These are phyloP conservation scores for Incumbomyces delicatus DNA, from an alignment of 2,329 filamentous ascomycete genomes.

Conservation along the genomic window DNA sequence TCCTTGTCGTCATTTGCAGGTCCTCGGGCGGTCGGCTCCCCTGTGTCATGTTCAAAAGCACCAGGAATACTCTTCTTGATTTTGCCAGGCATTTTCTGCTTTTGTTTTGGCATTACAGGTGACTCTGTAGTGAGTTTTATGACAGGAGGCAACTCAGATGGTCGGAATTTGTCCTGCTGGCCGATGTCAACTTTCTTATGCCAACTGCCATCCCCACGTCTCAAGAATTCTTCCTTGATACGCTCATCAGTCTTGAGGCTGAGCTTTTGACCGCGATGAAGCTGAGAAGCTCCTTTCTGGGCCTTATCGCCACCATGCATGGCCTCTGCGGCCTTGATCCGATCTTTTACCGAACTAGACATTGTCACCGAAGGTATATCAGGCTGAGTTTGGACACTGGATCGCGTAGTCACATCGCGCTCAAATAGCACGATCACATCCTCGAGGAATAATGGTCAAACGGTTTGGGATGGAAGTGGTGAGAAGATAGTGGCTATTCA, in stretches of 20 bases:
- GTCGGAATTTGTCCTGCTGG: not conserved
- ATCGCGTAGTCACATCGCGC: too few species aligned
- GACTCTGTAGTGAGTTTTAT: conserved; percentile 3
- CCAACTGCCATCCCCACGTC: conserved; percentile 4
- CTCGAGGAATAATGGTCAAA: too few species aligned
- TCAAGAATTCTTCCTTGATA: conserved; percentile 5
- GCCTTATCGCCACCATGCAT: not conserved
- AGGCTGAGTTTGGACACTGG: too few species aligned
- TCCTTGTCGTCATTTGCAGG: not conserved
- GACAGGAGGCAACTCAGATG: not conserved
- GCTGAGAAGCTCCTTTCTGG: not conserved
- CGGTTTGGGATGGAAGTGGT: too few species aligned
- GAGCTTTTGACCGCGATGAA: not conserved
- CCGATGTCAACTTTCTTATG: conserved; percentile 3
- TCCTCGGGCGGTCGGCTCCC: not conserved
- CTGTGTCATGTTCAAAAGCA: not conserved
- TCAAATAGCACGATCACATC: too few species aligned
- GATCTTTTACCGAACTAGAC: not conserved
- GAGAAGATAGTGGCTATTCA: too few species aligned
- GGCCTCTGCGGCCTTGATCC: not conserved
- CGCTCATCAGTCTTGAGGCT: not conserved
- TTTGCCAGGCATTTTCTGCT: not conserved
- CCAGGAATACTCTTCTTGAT: not conserved
- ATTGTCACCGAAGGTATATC: not conserved
- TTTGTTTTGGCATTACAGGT: not conserved